These are phyloP conservation scores for Graphium sp. DNA, from an alignment of 2,329 filamentous ascomycete genomes.

Conservation along the genomic window DNA sequence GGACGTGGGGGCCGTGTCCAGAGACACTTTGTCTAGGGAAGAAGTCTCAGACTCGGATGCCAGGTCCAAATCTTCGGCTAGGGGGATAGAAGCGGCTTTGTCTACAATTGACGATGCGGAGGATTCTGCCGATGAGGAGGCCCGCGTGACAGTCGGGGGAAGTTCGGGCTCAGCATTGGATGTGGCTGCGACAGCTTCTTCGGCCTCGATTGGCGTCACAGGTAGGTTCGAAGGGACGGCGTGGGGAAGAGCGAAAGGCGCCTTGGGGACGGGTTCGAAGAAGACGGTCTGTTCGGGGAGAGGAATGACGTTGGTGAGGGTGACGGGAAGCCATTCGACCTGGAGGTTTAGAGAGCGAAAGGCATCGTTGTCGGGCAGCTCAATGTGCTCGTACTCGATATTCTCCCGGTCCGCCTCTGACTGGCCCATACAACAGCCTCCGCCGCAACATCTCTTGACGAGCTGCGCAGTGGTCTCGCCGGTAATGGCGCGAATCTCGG, in stretches of 20 bases:
- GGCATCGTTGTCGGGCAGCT: conserved; percentile 64
- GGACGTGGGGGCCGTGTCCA: conserved; percentile 13
- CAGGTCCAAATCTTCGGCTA: too few relatives aligned
- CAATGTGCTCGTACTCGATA: conserved; percentile 33
- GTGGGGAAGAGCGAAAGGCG: conserved; percentile 7
- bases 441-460: conserved; percentile 46
- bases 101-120: neutral
- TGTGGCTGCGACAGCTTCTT: too few relatives aligned
- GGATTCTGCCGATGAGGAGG: conserved; percentile 8
- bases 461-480: conserved; percentile 46
- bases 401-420: conserved; percentile 24
- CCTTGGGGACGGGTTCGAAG: conserved; percentile 38
- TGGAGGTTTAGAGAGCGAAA: conserved; percentile 66
- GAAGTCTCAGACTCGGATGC: too few relatives aligned
- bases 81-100: neutral
- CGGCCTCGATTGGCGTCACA: neutral
- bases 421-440: conserved; percentile 42
- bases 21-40: neutral
- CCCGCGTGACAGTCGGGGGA: neutral
- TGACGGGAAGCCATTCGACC: conserved; percentile 56
- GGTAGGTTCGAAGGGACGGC: conserved; percentile 3
- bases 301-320: conserved; percentile 53
- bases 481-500: conserved; percentile 45
- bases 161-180: too few relatives aligned
- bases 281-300: conserved; percentile 62